Base-by-base conservation (phyloP, 345 rosid species). In the Melaleuca quinquenervia region DNA sequence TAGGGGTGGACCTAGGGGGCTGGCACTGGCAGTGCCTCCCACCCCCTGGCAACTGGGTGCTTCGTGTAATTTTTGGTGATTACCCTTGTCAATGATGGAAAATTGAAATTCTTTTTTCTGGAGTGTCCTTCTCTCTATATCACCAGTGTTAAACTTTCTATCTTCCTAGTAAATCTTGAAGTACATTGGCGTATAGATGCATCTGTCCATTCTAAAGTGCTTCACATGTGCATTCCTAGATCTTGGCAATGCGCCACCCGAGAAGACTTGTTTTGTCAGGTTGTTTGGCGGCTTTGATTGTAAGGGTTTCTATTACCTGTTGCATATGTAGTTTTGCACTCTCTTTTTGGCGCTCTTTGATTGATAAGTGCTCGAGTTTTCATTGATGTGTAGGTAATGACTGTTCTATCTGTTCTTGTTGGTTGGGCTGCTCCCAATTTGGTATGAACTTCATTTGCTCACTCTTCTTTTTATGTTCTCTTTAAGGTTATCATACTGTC, bases 371-470 rank as follows among this genome's bases (percentile, higher is more conserved):
- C 78, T 70, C 45, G 55, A 44, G 26, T 52, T 84, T 89, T 78
- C 83, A 12, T 86, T 51, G 11, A 50, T 52, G 55, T 75, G 45
- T 88, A 95, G 99, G 96, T 96, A 84, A 97, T 97, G 98, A 97
- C 98, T 82, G 88, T 96, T 82, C 93, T 97, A 56, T 97, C 99
- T 49, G 96, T 91, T 86, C 89, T 92, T 52, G 90, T 97, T 80
- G 99, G 98, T 56, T 96, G 96, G 99, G 98, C 93, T 86, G 94
- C 98, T 91, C 99, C 99, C 82, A 96, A 94, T 92, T 93, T 97
- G 92, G 99, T 97, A 91, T 89, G 94, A 82, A 24, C 41, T 89
- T 83, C 60, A 29, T 22, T 87, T 82, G 70, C 87, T 83, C 41
- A 5, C 50, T 24, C 32, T 32, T 32, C 48, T 70, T 41, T 70